phyloP scores from a whole-genome alignment of 257 asterid genomes.

The Scutellaria baicalensis region DNA sequence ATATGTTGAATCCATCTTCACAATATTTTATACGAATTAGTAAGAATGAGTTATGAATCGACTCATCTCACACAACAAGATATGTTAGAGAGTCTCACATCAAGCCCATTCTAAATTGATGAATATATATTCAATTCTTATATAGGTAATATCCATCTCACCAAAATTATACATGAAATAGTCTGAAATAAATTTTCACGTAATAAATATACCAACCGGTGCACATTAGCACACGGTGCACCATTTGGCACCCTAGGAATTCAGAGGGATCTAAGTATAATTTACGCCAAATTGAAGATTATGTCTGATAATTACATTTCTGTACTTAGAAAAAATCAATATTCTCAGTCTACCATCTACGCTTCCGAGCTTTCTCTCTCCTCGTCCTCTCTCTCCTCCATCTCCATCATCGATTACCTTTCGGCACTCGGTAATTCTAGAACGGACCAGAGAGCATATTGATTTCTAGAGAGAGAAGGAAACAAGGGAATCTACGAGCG shows the following conservation, averaged over 20 bases:
- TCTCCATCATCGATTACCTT: slow-evolving; percentile 6
- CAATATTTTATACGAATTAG: no score
- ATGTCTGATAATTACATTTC: not conserved
- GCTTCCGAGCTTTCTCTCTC: not conserved
- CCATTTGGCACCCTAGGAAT: not conserved
- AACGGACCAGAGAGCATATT: not conserved
- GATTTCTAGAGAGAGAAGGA: not conserved
- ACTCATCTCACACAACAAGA: no score
- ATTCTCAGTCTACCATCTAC: not conserved
- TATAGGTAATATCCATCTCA: no score
- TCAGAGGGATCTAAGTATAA: not conserved
- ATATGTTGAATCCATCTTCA: no score
- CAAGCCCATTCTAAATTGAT: no score
- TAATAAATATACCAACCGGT: not conserved
- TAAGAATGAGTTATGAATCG: no score
- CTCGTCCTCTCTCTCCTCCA: not conserved
- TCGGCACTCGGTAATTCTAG: not conserved
- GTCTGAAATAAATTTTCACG: no score
- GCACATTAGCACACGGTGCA: slow-evolving; percentile 5
- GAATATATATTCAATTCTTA: no score
- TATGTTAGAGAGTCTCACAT: no score
- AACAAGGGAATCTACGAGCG: not conserved
- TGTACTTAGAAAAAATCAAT: not conserved
- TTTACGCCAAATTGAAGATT: not conserved
- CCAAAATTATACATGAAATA: no score